phyloP scores from a whole-genome alignment of 129 eudicot species.

The Lactuca saligna region DNA sequence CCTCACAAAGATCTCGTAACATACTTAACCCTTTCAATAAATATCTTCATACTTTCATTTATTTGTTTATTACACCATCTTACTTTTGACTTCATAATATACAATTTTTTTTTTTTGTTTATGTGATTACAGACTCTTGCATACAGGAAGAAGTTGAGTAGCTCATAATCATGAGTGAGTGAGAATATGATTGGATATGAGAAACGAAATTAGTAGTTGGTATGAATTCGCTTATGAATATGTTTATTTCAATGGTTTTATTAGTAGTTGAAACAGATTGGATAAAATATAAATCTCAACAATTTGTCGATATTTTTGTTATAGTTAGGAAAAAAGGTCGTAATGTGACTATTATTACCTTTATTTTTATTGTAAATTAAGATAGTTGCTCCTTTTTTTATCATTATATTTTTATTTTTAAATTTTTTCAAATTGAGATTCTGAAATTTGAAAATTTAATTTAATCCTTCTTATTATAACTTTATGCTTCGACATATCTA shows the following conservation, averaged over 20 bases:
- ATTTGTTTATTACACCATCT: not conserved
- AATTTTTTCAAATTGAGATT: too few relatives aligned
- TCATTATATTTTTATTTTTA: too few relatives aligned
- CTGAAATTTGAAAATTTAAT: too few relatives aligned
- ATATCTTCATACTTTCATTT: not conserved
- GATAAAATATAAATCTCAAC: slow-evolving; percentile 6
- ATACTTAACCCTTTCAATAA: not conserved
- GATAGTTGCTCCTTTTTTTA: not conserved
- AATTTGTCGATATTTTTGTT: slow-evolving; percentile 33
- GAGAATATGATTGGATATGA: not conserved
- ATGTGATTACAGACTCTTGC: slow-evolving; percentile 67
- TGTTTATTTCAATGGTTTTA: not conserved
- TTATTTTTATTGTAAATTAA: slow-evolving; percentile 29
- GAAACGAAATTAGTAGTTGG: slow-evolving; percentile 18
- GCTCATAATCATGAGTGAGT: slow-evolving; percentile 12
- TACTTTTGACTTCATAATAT: not conserved
- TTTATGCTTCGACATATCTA: too few relatives aligned
- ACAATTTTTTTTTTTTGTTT: not conserved
- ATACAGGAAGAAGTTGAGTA: slow-evolving; percentile 51
- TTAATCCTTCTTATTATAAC: too few relatives aligned
- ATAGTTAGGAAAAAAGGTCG: slow-evolving; percentile 25
- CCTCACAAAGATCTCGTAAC: slow-evolving; percentile 56
- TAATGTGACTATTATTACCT: not conserved
- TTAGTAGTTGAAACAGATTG: slow-evolving; percentile 17
- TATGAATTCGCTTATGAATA: slow-evolving; percentile 7